Percentiles rank a stretch among this genome's conserved stretches.
Evolutionary conservation across 2,329 filamentous ascomycete species (phyloP).

Genomic region (Penicillium griseofulvum): DNA sequence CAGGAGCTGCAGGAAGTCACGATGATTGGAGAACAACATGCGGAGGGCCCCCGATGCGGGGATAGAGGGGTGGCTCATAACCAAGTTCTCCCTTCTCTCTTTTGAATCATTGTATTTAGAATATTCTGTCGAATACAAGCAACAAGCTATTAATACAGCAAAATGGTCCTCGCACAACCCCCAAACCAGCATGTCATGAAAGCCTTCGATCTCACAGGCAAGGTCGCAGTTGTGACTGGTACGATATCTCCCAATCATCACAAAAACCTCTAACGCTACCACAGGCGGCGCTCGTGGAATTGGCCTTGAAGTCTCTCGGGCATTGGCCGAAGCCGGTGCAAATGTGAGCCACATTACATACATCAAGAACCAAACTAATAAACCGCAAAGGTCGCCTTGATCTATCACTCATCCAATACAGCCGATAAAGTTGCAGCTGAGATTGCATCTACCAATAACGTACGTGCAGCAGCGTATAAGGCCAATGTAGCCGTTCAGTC

Average conservation of each 20-base stretch:
- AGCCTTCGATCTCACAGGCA: slow-evolving; percentile 23
- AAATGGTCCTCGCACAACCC: slow-evolving; percentile 25
- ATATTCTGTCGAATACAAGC: neutral
- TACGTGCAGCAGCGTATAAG: slow-evolving; percentile 35
- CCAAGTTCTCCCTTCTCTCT: neutral
- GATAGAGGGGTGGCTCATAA: neutral
- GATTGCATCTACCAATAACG: slow-evolving; percentile 28
- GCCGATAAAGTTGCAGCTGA: slow-evolving; percentile 25
- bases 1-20: neutral
- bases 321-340: slow-evolving; percentile 42
- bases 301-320: slow-evolving; percentile 41
- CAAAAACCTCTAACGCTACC: neutral
- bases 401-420: slow-evolving; percentile 32
- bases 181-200: slow-evolving; percentile 21
- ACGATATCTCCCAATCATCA: neutral
- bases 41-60: slow-evolving; percentile 3
- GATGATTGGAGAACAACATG: neutral
- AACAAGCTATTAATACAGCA: neutral
- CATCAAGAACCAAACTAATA: neutral
- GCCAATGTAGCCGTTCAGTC: slow-evolving; percentile 31
- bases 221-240: slow-evolving; percentile 31
- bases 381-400: slow-evolving; percentile 24
- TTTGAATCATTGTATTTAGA: neutral
- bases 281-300: slow-evolving; percentile 37
- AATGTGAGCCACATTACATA: slow-evolving; percentile 22